Base-by-base conservation (phyloP, 2,329 filamentous ascomycete species). In the Colletotrichum chlorophyti region DNA sequence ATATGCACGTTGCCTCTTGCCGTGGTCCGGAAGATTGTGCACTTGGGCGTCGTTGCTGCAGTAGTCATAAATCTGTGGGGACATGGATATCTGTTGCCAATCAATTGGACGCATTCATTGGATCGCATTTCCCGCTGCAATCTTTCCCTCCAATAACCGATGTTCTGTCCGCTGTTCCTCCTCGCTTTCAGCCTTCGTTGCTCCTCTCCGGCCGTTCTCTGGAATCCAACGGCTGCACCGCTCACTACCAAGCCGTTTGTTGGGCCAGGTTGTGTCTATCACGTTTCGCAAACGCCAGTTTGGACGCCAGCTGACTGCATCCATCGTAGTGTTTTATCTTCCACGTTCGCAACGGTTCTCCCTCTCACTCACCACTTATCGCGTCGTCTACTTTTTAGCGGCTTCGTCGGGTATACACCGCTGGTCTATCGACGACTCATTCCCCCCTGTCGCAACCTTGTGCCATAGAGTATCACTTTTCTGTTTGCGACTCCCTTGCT, bases 101-200 rank as follows among this genome's bases (percentile, higher is more conserved):
- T 59, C 57, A 59, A 55, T 40, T 46, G 21, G 45, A 45, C 57
- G 43, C 57, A 60, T 34, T 45, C 51, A 23, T n/a, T n/a, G n/a
- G n/a, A n/a, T n/a, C n/a, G n/a, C 23, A 37, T 45, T 45, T 53
- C 23, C n/a, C n/a, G n/a, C n/a, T n/a, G n/a, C n/a, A n/a, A n/a
- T n/a, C 38, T 40, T 45, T 40, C 17, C 15, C 51, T 42, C 35
- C 19, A 15, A 49, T 27, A 45, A 27, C 32, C 26, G n/a, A n/a
- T n/a, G 53, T 53, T 45, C 53, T 41, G 27, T 52, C 24, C 26
- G 47, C 38, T 38, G 32, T 24, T 29, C 17, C 21, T 41, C 21
- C 31, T 43, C 17, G 11, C 42, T 19, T 15, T 48, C n/a, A n/a
- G n/a, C n/a, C n/a, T n/a, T n/a, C n/a, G n/a, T n/a, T n/a, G n/a